Conservation (phyloP, 2,329 filamentous ascomycete species). For the Cryphonectria japonica region DNA sequence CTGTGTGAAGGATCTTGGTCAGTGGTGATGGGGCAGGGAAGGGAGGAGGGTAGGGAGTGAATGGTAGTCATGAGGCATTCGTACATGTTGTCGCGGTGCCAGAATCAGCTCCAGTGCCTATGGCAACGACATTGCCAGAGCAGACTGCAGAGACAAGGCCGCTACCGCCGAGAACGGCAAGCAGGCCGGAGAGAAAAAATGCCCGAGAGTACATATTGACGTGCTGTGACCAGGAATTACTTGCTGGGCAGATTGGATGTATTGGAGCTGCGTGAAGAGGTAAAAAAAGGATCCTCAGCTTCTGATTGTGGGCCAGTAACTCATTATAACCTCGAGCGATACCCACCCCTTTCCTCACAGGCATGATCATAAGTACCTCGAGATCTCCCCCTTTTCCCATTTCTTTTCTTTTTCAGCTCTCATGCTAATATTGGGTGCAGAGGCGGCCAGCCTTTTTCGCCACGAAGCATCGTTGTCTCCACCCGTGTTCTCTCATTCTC, state of each 20-base stretch:
- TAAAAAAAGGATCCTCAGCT: background rate
- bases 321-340: no score
- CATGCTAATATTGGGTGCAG: background rate
- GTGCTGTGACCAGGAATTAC: background rate
- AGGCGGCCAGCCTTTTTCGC: background rate
- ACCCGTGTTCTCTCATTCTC: background rate
- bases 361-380: background rate
- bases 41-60: no score
- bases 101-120: conserved; percentile 9
- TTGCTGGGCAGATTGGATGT: background rate
- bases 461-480: background rate
- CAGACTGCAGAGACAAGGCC: conserved; percentile 24
- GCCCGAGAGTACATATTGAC: conserved; percentile 18
- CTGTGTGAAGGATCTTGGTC: background rate
- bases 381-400: background rate
- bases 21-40: background rate
- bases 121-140: conserved; percentile 16
- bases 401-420: background rate
- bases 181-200: background rate
- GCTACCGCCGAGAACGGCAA: conserved; percentile 23
- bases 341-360: no score
- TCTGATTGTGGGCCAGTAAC: background rate
- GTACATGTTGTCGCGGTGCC: conserved; percentile 3
- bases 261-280: background rate
- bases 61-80: background rate